Percentiles rank a stretch among this genome's conserved stretches.
These are phyloP conservation scores for Candida dajiaensis DNA, from an alignment of 805 yeast species.

Conservation along the genomic window DNA sequence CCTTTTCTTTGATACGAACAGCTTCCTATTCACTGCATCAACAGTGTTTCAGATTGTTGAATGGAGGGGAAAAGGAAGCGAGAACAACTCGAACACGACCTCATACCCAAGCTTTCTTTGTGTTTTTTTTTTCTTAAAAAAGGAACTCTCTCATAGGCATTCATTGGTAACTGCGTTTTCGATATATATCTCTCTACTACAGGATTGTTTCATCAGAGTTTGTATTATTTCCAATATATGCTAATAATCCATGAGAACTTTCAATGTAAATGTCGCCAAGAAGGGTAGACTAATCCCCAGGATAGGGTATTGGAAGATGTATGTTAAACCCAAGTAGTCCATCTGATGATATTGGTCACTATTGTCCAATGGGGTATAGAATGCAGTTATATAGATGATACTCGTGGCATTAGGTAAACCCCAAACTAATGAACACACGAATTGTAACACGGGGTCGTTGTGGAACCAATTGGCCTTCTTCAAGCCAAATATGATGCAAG, in stretches of 20 bases:
- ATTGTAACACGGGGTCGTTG: constrained; percentile 49
- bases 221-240: not conserved
- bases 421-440: constrained; percentile 69
- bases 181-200: constrained; percentile 22
- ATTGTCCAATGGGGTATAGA: constrained; percentile 73
- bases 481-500: constrained; percentile 55
- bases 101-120: constrained; percentile 30
- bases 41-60: constrained; percentile 28
- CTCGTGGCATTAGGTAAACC: constrained; percentile 89
- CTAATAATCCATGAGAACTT: constrained; percentile 7
- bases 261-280: constrained; percentile 6
- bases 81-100: constrained; percentile 33
- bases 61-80: constrained; percentile 41
- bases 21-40: constrained; percentile 43
- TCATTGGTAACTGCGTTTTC: constrained; percentile 36
- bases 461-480: constrained; percentile 60
- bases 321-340: constrained; percentile 16
- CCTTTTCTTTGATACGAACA: constrained; percentile 32
- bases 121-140: too few species aligned
- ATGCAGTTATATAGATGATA: constrained; percentile 80
- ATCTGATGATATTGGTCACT: constrained; percentile 7
- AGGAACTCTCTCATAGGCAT: too few species aligned
- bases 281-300: constrained; percentile 19
- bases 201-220: too few species aligned
- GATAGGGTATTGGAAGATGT: constrained; percentile 16